phyloP scores from a whole-genome alignment of 1,284 basidiomycete genomes.

The Ustilago lituana region DNA sequence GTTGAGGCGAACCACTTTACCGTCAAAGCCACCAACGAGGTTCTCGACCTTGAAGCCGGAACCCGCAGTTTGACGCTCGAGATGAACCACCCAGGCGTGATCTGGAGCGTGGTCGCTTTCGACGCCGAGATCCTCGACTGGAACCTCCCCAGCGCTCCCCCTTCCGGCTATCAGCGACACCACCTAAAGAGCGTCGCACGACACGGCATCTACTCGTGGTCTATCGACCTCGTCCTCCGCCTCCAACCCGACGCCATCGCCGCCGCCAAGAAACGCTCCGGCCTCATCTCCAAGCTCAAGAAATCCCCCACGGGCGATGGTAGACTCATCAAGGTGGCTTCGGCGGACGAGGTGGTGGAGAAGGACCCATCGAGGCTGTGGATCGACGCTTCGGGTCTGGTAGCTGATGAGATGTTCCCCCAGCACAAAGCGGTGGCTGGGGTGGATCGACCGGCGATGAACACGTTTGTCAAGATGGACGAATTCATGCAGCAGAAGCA shows the following conservation, averaged over 20 bases:
- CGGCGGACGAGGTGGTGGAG: neutral
- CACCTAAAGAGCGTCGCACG: constrained; percentile 90
- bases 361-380: constrained; percentile 48
- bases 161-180: constrained; percentile 75
- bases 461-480: constrained; percentile 56
- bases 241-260: constrained; percentile 60
- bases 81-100: constrained; percentile 83
- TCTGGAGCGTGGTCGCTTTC: constrained; percentile 92
- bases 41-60: constrained; percentile 72
- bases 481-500: constrained; percentile 44
- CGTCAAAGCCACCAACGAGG: constrained; percentile 75
- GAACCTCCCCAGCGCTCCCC: constrained; percentile 72
- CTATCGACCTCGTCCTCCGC: constrained; percentile 77
- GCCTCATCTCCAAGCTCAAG: constrained; percentile 11
- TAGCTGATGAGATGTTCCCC: constrained; percentile 58
- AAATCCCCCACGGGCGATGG: constrained; percentile 19
- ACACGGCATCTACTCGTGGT: constrained; percentile 79
- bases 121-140: constrained; percentile 88
- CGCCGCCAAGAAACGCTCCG: constrained; percentile 15
- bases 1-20: constrained; percentile 69
- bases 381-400: constrained; percentile 53
- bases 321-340: constrained; percentile 18
- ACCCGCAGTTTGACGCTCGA: constrained; percentile 78
- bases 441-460: constrained; percentile 36
- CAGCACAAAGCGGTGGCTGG: constrained; percentile 41